These are phyloP conservation scores for Urochloa ruziziensis DNA, from an alignment of 176 grass and related monocot species.

Conservation along the genomic window DNA sequence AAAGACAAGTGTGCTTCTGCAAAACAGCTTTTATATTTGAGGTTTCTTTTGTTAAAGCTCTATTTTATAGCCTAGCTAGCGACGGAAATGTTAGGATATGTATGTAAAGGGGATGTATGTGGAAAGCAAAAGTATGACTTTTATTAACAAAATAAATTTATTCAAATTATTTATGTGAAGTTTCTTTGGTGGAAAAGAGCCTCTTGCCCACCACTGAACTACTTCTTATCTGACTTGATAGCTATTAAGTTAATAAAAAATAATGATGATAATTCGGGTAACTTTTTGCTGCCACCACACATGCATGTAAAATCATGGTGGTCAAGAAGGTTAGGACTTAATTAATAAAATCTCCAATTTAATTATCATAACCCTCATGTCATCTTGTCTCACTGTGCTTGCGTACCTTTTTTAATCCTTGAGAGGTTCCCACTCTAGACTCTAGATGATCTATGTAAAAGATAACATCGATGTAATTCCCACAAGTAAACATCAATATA, in stretches of 20 bases:
- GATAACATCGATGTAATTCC: neutral
- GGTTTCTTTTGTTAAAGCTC: slow-evolving; percentile 37
- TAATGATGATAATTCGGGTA: neutral
- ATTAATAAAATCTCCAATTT: neutral
- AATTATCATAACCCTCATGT: neutral
- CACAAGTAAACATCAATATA: neutral
- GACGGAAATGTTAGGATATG: slow-evolving; percentile 44
- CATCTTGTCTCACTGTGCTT: neutral
- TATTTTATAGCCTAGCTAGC: slow-evolving; percentile 44
- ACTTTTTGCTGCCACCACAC: neutral
- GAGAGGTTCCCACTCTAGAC: neutral
- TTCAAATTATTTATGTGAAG: slow-evolving; percentile 21
- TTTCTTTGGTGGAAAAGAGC: slow-evolving; percentile 39
- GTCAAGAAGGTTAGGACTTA: neutral
- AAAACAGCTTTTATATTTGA: slow-evolving; percentile 43
- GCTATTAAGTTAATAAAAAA: neutral
- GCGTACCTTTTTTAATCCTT: neutral
- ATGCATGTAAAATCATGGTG: neutral
- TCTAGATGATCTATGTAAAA: neutral
- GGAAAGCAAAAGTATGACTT: slow-evolving; percentile 63
- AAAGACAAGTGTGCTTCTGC: neutral
- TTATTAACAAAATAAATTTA: slow-evolving; percentile 22
- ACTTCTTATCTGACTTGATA: slow-evolving; percentile 25
- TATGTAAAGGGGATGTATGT: slow-evolving; percentile 37
- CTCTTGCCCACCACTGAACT: slow-evolving; percentile 54